Evolutionary conservation across 148 eudicot genomes (phyloP).

Genomic region (Dysphania ambrosioides): DNA sequence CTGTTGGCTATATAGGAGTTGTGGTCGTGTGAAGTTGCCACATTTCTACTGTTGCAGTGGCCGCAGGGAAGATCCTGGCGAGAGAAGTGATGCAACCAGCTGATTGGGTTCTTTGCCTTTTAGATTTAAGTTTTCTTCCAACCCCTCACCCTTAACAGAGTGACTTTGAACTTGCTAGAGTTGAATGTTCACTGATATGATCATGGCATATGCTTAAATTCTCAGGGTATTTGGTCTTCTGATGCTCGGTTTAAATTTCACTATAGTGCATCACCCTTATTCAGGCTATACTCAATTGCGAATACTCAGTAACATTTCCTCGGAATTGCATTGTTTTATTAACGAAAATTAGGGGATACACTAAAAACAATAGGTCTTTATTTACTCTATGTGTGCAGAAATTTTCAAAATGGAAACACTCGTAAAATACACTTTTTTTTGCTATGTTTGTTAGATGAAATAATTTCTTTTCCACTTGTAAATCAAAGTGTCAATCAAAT

Average conservation of each 20-base stretch:
- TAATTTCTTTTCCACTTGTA: too few relatives aligned
- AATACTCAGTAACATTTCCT: neutral
- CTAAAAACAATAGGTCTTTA: too few relatives aligned
- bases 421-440: too few relatives aligned
- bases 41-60: constrained; percentile 91
- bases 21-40: constrained; percentile 76
- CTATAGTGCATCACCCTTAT: neutral
- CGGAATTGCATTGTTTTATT: neutral
- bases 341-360: neutral
- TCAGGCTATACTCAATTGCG: neutral
- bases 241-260: neutral
- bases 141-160: neutral
- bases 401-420: too few relatives aligned
- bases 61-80: constrained; percentile 45
- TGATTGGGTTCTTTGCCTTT: neutral
- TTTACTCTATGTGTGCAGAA: too few relatives aligned
- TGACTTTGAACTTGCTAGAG: neutral
- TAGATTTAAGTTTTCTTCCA: neutral
- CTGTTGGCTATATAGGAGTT: constrained; percentile 42
- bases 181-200: neutral
- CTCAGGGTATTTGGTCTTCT: neutral
- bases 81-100: constrained; percentile 24
- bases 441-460: too few relatives aligned
- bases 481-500: too few relatives aligned
- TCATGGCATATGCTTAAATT: neutral